A percentile compares a stretch with the other conserved stretches of the same genome.
Evolutionary conservation across 441 rosid species (phyloP).

Genomic region (Populus hybrid): DNA sequence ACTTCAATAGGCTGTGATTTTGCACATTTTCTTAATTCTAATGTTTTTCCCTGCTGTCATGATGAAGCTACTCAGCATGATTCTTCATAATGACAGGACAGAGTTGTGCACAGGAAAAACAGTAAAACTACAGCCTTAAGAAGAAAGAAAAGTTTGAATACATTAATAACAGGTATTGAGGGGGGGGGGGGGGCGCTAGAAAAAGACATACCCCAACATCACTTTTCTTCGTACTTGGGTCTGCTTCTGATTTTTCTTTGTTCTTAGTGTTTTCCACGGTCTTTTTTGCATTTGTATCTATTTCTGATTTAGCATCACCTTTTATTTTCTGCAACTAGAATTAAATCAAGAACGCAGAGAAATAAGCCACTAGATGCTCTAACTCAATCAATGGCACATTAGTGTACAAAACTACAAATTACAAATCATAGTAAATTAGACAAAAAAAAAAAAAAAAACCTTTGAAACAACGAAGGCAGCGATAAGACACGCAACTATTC

Average conservation of each 20-base stretch:
- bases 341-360: constrained; percentile 11
- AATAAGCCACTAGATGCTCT: not conserved
- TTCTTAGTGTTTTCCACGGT: constrained; percentile 36
- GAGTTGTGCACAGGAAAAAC: not conserved
- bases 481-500: not conserved
- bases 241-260: constrained; percentile 43
- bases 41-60: not conserved
- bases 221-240: constrained; percentile 37
- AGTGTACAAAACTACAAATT: no score
- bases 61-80: not conserved
- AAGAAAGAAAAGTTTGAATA: not conserved
- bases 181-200: no score
- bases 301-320: constrained; percentile 39
- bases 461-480: not conserved
- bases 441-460: not conserved
- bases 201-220: constrained; percentile 46
- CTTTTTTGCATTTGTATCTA: constrained; percentile 45
- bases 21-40: not conserved
- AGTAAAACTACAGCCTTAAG: not conserved
- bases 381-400: not conserved
- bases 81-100: not conserved
- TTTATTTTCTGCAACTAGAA: constrained; percentile 37
- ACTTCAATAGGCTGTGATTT: not conserved
- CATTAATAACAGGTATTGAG: not conserved
- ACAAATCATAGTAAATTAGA: not conserved